A percentile compares a stretch with the other conserved stretches of the same genome.
phyloP scores from a whole-genome alignment of 2,329 filamentous ascomycete genomes.

The Xylariaceae sp. region DNA sequence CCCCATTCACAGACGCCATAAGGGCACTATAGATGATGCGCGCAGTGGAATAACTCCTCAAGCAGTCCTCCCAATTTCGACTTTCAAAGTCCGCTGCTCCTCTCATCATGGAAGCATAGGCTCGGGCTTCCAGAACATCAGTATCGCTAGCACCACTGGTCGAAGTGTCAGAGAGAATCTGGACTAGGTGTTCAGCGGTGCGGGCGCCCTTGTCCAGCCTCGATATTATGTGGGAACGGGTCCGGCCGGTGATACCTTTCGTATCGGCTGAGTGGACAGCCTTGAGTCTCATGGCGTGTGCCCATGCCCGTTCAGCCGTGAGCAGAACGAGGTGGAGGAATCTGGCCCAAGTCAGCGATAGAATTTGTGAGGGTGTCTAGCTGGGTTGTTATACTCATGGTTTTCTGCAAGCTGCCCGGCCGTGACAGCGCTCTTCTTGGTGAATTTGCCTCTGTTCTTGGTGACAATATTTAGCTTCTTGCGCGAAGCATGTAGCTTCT shows the following conservation, averaged over 20 bases:
- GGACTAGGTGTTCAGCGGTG: slow-evolving; percentile 71
- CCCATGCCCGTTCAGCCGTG: slow-evolving; percentile 89
- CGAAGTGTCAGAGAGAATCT: slow-evolving; percentile 66
- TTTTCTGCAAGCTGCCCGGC: slow-evolving; percentile 76
- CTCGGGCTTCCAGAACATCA: slow-evolving; percentile 83
- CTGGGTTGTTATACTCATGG: slow-evolving; percentile 67
- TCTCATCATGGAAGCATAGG: slow-evolving; percentile 77
- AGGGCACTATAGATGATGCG: slow-evolving; percentile 84
- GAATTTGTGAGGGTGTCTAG: background rate
- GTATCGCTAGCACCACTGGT: slow-evolving; percentile 69
- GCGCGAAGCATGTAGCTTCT: slow-evolving; percentile 80
- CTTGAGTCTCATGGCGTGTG: slow-evolving; percentile 95
- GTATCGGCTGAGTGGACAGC: slow-evolving; percentile 78
- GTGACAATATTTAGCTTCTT: slow-evolving; percentile 86
- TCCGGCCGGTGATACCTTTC: slow-evolving; percentile 78
- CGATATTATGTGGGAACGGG: slow-evolving; percentile 87
- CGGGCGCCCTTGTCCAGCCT: slow-evolving; percentile 80
- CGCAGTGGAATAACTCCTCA: slow-evolving; percentile 76
- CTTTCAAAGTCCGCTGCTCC: slow-evolving; percentile 87
- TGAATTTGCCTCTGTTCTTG: slow-evolving; percentile 85
- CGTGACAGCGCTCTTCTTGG: slow-evolving; percentile 71
- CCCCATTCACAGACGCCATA: slow-evolving; percentile 67
- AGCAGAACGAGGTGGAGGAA: slow-evolving; percentile 81
- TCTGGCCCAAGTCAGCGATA: slow-evolving; percentile 50
- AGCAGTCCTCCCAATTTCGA: slow-evolving; percentile 80